A percentile compares a stretch with the other conserved stretches of the same genome.
phyloP scores from a whole-genome alignment of 495 filamentous ascomycete species.

The Cercophora sp. region DNA sequence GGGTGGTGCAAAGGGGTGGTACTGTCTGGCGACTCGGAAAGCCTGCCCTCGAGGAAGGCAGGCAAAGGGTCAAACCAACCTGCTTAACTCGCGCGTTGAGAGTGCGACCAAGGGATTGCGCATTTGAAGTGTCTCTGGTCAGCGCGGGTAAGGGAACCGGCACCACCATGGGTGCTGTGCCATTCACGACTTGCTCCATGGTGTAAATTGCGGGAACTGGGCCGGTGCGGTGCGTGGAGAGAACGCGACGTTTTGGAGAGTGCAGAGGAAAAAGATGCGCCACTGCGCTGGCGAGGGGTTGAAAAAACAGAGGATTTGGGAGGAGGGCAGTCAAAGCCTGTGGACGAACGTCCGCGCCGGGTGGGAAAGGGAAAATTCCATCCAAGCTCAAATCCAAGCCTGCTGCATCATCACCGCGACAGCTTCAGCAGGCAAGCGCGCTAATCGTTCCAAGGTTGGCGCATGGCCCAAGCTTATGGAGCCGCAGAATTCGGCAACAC shows the following conservation, averaged over 20 bases:
- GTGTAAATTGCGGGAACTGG: no score
- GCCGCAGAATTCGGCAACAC: no score
- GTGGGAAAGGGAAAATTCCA: no score
- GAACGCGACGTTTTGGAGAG: no score
- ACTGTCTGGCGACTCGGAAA: no score
- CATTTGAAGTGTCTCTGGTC: conserved; percentile 37
- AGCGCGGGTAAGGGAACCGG: conserved; percentile 9
- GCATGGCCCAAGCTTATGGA: no score
- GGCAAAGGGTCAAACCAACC: conserved; percentile 30
- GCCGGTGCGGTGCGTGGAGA: no score
- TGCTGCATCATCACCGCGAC: conserved; percentile 6
- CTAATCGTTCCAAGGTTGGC: conserved; percentile 1
- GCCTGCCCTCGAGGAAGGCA: conserved; percentile 2
- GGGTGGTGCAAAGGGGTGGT: background rate
- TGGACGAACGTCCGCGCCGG: no score
- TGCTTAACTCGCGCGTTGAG: conserved; percentile 44
- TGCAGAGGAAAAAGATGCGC: no score
- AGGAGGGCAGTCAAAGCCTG: no score
- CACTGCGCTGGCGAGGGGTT: no score
- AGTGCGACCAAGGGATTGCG: conserved; percentile 40
- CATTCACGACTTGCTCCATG: conserved; percentile 9
- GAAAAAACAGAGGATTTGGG: no score
- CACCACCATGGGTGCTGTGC: conserved; percentile 9
- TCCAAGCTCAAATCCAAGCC: background rate
- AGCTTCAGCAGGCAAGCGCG: conserved; percentile 2